Evolutionary conservation across 148 eudicot species (phyloP), one percentile per base, ranked within the genome.

Genomic region (Rhododendron vialii): DNA sequence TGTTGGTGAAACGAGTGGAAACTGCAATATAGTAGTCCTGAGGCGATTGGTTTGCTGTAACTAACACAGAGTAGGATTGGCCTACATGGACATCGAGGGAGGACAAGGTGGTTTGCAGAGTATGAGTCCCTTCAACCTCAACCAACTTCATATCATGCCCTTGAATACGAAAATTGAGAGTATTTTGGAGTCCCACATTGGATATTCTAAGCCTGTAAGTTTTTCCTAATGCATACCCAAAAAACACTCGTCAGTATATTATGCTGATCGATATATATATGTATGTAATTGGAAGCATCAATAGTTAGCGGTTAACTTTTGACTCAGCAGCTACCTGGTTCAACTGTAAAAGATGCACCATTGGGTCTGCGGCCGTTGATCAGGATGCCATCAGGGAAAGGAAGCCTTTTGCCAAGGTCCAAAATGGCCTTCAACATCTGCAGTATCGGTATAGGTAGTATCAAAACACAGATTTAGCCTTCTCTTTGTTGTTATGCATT

Each of bases 111-210:
- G 90, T 91, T 82, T 96, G 99, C 61, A 96, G 28, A 0, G 96
- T 95, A 85, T 96, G 99, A 6, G 95, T 91, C 7, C 99, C 99
- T 67, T 96, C 99, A 0, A 96, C 99, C 88, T 96, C 99, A 3
- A 96, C 95, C 83, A 96, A 84, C 84, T 91, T 94, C 95, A 95
- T 90, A 14, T 81, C 88, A 88, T 96, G 99, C 8, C 90, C 93
- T 83, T 95, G 92, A 82, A 96, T 93, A 3, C 95, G 90, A 43
- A 94, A 90, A 89, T 96, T 96, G 11, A 96, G 92, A 63, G 95
- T 87, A 71, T 88, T 90, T 63, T 88, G 87, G 0, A 96, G 88
- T 22, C 99, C 99, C 67, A 96, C 98, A 67, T 96, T 96, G 24
- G 98, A 93, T 91, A 96, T 94, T 81, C 99, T 92, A 5, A 96